Conservation (phyloP, 2,329 filamentous ascomycete species). For the Mycogone perniciosa region DNA sequence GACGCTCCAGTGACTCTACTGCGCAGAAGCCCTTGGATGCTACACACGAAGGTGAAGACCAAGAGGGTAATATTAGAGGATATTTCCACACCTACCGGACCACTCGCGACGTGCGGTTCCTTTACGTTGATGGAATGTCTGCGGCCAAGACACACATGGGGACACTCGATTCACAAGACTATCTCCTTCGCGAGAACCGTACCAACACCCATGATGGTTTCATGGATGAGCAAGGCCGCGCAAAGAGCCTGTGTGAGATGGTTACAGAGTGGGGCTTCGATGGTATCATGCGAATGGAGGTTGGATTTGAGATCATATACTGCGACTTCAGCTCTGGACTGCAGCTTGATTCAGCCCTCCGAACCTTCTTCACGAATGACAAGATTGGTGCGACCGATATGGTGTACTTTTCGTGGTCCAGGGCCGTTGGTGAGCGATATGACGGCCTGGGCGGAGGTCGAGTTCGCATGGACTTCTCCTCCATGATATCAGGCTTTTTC, state of each 20-base stretch:
- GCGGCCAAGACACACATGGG: conserved; percentile 60
- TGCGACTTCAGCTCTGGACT: conserved; percentile 52
- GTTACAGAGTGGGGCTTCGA: conserved; percentile 52
- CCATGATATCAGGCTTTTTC: conserved; percentile 46
- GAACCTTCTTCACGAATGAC: conserved; percentile 17
- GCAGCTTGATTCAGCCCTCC: conserved; percentile 28
- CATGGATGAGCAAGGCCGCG: conserved; percentile 44
- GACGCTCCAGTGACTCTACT: background rate
- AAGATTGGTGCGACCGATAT: conserved; percentile 21
- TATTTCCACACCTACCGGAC: conserved; percentile 63
- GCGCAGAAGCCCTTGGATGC: conserved; percentile 2
- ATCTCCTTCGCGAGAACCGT: conserved; percentile 44
- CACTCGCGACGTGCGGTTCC: conserved; percentile 48
- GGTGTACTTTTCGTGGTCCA: conserved; percentile 32
- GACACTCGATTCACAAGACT: conserved; percentile 62
- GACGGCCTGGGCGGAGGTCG: conserved; percentile 38
- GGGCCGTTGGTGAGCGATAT: conserved; percentile 39
- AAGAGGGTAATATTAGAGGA: conserved; percentile 32
- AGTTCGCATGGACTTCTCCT: conserved; percentile 40
- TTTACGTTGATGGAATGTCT: conserved; percentile 66
- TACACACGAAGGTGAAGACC: conserved; percentile 5
- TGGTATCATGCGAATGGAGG: conserved; percentile 61
- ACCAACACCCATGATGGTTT: conserved; percentile 15
- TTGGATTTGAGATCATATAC: conserved; percentile 64
- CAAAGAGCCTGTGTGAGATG: conserved; percentile 49